phyloP scores from a whole-genome alignment of 495 filamentous ascomycete genomes.

The Saxophila tyrrhenica region DNA sequence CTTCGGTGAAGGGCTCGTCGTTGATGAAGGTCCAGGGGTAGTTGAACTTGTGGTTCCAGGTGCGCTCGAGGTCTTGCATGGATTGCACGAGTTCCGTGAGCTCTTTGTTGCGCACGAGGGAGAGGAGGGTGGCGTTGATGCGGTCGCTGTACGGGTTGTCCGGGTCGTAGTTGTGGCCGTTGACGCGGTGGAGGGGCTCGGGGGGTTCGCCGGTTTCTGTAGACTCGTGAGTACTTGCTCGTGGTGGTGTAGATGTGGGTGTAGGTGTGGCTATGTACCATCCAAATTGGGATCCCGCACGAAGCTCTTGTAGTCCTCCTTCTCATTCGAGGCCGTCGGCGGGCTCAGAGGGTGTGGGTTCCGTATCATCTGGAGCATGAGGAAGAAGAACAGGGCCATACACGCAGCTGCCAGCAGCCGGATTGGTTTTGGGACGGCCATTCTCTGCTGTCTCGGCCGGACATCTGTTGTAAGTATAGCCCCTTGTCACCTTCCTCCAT shows the following conservation, averaged over 20 bases:
- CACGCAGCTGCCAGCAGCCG: slow-evolving; percentile 63
- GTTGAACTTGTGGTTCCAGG: slow-evolving; percentile 98
- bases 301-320: slow-evolving; percentile 39
- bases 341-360: slow-evolving; percentile 27
- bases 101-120: slow-evolving; percentile 90
- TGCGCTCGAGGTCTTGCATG: slow-evolving; percentile 84
- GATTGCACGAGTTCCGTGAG: slow-evolving; percentile 67
- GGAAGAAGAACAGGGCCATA: slow-evolving; percentile 58
- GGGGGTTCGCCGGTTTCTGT: slow-evolving; percentile 72
- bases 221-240: neutral
- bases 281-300: slow-evolving; percentile 72
- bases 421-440: slow-evolving; percentile 75
- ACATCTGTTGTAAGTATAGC: neutral
- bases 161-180: slow-evolving; percentile 57
- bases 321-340: slow-evolving; percentile 34
- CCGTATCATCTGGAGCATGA: slow-evolving; percentile 59
- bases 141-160: slow-evolving; percentile 63
- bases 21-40: slow-evolving; percentile 99
- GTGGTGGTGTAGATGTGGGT: neutral
- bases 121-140: slow-evolving; percentile 84
- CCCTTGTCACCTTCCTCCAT: neutral
- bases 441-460: slow-evolving; percentile 22
- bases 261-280: slow-evolving; percentile 40
- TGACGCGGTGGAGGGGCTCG: slow-evolving; percentile 55
- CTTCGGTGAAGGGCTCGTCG: slow-evolving; percentile 78